These are phyloP conservation scores for Boletus tomentosulus DNA, from an alignment of 768 basidiomycete genomes.

Conservation along the genomic window DNA sequence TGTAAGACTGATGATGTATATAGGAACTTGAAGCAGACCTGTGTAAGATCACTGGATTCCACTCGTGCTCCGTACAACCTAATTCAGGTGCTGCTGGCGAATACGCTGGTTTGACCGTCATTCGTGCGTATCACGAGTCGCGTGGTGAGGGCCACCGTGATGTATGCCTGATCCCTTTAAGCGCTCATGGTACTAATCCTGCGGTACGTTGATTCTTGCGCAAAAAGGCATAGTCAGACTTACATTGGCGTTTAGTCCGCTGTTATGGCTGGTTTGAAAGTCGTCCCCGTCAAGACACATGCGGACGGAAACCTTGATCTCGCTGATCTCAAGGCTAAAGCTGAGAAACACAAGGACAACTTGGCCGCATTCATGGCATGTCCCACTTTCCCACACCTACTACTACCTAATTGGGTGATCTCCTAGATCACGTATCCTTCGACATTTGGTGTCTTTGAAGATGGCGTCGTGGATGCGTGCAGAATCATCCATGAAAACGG, in stretches of 20 bases:
- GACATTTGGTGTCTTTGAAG: slow-evolving; percentile 97
- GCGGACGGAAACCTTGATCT: slow-evolving; percentile 87
- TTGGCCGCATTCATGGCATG: slow-evolving; percentile 94
- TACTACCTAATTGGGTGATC: slow-evolving; percentile 9
- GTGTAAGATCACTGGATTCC: slow-evolving; percentile 94
- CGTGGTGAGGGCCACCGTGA: slow-evolving; percentile 82
- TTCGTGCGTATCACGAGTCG: slow-evolving; percentile 91
- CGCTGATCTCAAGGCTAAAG: slow-evolving; percentile 79
- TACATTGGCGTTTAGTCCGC: slow-evolving; percentile 62
- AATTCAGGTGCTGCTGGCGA: slow-evolving; percentile 99
- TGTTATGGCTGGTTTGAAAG: slow-evolving; percentile 95
- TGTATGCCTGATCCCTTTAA: slow-evolving; percentile 90
- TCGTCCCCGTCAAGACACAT: slow-evolving; percentile 90
- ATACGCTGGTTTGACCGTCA: slow-evolving; percentile 92
- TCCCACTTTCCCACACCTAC: slow-evolving; percentile 7
- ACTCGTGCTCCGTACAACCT: slow-evolving; percentile 93
- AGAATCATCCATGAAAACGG: slow-evolving; percentile 91
- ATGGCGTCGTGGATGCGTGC: slow-evolving; percentile 86
- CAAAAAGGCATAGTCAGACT: slow-evolving; percentile 5
- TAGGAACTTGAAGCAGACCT: slow-evolving; percentile 90
- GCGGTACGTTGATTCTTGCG: slow-evolving; percentile 54
- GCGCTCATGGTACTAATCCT: slow-evolving; percentile 98
- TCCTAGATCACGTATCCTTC: slow-evolving; percentile 90
- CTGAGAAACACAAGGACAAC: slow-evolving; percentile 85
- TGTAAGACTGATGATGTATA: slow-evolving; percentile 8